A percentile compares a stretch with the other conserved stretches of the same genome.
These are phyloP conservation scores for Neocatenulostroma microsporum DNA, from an alignment of 2,329 filamentous ascomycete species.

Conservation along the genomic window DNA sequence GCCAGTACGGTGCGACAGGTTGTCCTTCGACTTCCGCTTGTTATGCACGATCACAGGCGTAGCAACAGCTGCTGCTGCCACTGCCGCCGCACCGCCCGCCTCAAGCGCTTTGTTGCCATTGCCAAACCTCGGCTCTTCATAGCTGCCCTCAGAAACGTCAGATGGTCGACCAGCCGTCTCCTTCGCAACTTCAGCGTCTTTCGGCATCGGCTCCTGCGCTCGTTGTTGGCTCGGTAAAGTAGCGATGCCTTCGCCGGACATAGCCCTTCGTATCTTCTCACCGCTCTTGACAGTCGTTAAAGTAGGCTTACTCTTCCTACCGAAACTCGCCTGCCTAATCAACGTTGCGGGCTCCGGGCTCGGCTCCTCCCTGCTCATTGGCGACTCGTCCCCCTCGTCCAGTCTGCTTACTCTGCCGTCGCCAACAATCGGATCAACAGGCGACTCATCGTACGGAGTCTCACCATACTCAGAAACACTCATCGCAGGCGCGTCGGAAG, in stretches of 20 bases:
- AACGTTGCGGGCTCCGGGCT: conserved; percentile 20
- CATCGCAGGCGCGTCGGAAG: neutral
- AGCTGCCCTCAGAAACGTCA: conserved; percentile 2
- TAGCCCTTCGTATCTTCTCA: conserved; percentile 24
- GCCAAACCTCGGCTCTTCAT: conserved; percentile 1
- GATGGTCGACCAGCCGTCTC: neutral
- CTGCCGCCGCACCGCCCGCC: conserved; percentile 7
- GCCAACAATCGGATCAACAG: neutral
- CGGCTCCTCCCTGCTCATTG: conserved; percentile 1
- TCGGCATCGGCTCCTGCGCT: conserved; percentile 1
- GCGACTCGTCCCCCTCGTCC: neutral
- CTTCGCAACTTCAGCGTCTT: neutral
- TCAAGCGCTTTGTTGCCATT: conserved; percentile 9
- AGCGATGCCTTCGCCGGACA: conserved; percentile 9
- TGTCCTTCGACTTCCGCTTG: conserved; percentile 9
- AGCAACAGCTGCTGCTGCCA: conserved; percentile 3
- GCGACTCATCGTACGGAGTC: conserved; percentile 3
- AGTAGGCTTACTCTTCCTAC: conserved; percentile 40
- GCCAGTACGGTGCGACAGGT: conserved; percentile 10
- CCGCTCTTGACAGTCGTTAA: conserved; percentile 42
- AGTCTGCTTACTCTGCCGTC: neutral
- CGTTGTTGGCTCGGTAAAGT: conserved; percentile 17
- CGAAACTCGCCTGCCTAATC: conserved; percentile 43
- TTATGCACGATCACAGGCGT: neutral
- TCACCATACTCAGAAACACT: neutral